phyloP scores from a whole-genome alignment of 768 basidiomycete species.

The Rhodocollybia butyracea region DNA sequence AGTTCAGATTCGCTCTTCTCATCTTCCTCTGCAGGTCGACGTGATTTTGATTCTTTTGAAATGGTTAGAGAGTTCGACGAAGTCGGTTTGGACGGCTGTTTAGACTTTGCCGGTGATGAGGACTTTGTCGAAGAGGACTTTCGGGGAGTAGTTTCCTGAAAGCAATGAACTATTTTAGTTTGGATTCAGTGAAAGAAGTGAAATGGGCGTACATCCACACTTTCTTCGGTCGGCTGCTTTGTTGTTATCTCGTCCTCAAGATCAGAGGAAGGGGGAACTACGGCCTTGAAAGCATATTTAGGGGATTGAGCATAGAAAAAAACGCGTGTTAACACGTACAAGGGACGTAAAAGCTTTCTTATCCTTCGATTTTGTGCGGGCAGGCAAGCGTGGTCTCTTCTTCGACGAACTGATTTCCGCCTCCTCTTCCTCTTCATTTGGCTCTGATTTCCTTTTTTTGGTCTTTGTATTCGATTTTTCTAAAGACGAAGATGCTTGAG shows the following conservation, averaged over 20 bases:
- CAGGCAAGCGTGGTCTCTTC: conserved; percentile 5
- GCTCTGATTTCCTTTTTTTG: conserved; percentile 5
- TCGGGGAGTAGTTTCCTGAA: neutral
- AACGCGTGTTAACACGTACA: conserved; percentile 20
- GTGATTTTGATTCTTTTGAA: neutral
- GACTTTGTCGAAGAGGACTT: neutral
- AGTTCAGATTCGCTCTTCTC: conserved; percentile 55
- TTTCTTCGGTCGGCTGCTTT: neutral
- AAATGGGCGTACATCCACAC: conserved; percentile 1
- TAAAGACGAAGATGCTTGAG: neutral
- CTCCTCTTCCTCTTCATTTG: neutral
- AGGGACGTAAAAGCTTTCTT: conserved; percentile 33
- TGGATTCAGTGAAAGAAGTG: neutral
- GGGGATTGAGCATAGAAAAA: neutral
- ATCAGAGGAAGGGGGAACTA: conserved; percentile 35
- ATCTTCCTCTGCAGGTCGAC: neutral
- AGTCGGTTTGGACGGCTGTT: neutral
- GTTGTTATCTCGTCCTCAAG: conserved; percentile 17
- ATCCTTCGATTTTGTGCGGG: neutral
- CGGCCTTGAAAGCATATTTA: conserved; percentile 23
- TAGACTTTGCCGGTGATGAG: neutral
- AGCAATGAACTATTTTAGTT: neutral
- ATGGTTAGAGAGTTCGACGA: too few relatives aligned
- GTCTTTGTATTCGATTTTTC: neutral
- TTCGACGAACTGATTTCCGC: neutral